These are phyloP conservation scores for Colletotrichum tropicicola DNA, from an alignment of 2,329 filamentous ascomycete genomes.

Conservation along the genomic window DNA sequence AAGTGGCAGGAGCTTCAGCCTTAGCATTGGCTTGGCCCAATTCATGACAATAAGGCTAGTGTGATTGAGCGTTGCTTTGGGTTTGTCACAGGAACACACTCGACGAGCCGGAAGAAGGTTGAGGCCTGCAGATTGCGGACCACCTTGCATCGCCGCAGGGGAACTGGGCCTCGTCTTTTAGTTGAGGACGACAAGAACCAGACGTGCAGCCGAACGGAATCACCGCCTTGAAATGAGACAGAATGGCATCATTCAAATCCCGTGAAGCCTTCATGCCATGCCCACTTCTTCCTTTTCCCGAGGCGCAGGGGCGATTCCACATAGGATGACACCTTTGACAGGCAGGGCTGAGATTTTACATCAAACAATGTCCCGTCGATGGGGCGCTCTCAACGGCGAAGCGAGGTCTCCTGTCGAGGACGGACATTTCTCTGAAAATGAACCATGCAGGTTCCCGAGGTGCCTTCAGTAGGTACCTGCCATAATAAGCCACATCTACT, in stretches of 20 bases:
- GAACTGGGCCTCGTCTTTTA: background rate
- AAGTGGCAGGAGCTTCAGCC: background rate
- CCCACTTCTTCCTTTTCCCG: background rate
- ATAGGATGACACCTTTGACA: background rate
- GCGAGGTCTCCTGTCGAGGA: background rate
- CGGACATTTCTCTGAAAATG: background rate
- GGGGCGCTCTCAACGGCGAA: background rate
- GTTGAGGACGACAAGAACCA: background rate
- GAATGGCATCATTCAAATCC: background rate
- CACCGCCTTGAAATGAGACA: background rate
- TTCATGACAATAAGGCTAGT: background rate
- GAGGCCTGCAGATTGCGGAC: background rate
- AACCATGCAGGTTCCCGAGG: background rate
- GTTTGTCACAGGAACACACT: background rate
- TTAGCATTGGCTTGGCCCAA: conserved; percentile 1
- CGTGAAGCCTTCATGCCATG: background rate
- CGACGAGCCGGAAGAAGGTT: background rate
- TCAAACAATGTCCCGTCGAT: background rate
- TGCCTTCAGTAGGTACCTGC: background rate
- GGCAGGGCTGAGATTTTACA: background rate
- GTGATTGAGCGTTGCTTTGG: background rate
- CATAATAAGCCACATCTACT: background rate
- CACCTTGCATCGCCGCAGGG: no score
- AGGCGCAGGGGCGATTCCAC: background rate
- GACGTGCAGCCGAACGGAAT: background rate